Evolutionary conservation across 768 basidiomycete genomes (phyloP).

Genomic region (Kwoniella sp.): DNA sequence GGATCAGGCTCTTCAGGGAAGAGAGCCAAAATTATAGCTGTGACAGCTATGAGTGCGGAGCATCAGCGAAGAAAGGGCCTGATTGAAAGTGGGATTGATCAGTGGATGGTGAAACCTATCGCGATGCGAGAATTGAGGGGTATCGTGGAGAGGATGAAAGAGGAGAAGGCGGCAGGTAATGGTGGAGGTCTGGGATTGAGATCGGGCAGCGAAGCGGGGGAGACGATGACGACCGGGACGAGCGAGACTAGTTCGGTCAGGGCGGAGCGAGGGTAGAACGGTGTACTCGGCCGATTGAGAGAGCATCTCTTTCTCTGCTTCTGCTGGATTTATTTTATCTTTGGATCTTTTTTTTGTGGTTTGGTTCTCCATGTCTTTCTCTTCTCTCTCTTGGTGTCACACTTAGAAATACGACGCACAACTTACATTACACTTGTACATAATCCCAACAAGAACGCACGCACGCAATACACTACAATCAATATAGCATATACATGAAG

Average conservation of each 20-base stretch:
- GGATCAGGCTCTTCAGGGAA: not conserved
- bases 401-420: no score
- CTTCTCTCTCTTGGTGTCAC: no score
- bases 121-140: constrained; percentile 24
- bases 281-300: no score
- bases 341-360: no score
- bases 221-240: not conserved
- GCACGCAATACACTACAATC: no score
- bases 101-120: constrained; percentile 37
- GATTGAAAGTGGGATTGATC: constrained; percentile 44
- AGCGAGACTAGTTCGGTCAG: not conserved
- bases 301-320: no score
- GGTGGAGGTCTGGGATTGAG: not conserved
- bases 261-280: not conserved
- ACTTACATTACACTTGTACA: no score
- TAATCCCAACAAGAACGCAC: no score
- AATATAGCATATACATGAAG: no score
- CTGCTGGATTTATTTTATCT: no score
- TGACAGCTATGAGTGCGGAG: constrained; percentile 49
- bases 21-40: constrained; percentile 45
- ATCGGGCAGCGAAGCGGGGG: not conserved
- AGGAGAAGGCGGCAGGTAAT: constrained; percentile 9
- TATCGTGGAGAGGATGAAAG: constrained; percentile 23
- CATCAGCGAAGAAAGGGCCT: constrained; percentile 36
- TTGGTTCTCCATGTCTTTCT: no score